phyloP scores from a whole-genome alignment of 441 rosid genomes.

The Gossypium aridum region DNA sequence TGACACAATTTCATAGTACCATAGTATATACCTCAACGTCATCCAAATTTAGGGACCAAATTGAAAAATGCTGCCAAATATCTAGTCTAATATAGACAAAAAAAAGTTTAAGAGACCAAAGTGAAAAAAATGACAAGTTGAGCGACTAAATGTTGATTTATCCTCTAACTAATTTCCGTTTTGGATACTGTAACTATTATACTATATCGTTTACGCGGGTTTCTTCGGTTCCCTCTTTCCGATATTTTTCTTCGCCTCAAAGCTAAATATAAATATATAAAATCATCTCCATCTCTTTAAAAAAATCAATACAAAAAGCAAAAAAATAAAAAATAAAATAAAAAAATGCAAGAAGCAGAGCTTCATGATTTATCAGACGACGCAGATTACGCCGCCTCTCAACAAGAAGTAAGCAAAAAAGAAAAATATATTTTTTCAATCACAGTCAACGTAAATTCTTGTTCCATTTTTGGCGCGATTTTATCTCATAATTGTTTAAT shows the following conservation, averaged over 20 bases:
- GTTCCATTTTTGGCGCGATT: background rate
- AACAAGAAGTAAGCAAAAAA: constrained; percentile 45
- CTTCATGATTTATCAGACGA: constrained; percentile 91
- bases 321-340: constrained; percentile 3
- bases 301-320: background rate
- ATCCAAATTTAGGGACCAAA: too few relatives aligned
- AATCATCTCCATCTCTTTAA: background rate
- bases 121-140: too few relatives aligned
- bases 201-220: background rate
- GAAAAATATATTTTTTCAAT: background rate
- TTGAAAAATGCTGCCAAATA: too few relatives aligned
- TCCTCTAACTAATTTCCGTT: background rate
- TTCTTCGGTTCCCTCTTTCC: background rate
- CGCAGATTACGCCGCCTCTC: constrained; percentile 93
- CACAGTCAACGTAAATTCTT: background rate
- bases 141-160: too few relatives aligned
- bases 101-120: too few relatives aligned
- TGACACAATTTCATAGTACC: too few relatives aligned
- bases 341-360: constrained; percentile 66
- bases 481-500: background rate
- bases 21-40: too few relatives aligned
- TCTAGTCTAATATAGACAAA: too few relatives aligned
- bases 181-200: background rate
- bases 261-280: background rate
- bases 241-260: background rate